Evolutionary conservation across 306 rosid species (phyloP), one percentile per base, ranked within the genome.

Genomic region (Chamaecrista fasciculata): DNA sequence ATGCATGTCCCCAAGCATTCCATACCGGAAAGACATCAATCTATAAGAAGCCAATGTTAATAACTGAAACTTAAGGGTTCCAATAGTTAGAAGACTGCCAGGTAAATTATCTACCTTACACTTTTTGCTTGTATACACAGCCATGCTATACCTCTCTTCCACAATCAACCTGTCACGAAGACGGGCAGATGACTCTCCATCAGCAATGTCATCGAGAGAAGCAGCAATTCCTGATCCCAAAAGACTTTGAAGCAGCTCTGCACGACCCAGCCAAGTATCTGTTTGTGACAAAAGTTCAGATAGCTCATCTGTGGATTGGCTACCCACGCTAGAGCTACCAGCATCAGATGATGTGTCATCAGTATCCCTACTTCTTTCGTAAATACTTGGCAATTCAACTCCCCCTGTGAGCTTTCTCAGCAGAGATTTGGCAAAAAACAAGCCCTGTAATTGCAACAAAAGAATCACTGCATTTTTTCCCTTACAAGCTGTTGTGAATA

Each of bases 1-100:
- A 79, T 49, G 98, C 98, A 79, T 88, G 97, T 48, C 97, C 98
- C 98, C 98, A 93, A 16, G 98, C 98, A 80, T 78, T 90, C 98
- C 98, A 93, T 55, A 93, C 98, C 9, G 98, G 98, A 80, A 93
- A 83, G 70, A 86, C 91, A 80, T 93, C 98, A 85, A 93, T 93
- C 98, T 93, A 87, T 52, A 67, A 62, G 70, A 91, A 49, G 62
- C 57, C 36, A 80, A 24, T 23, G 36, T 56, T 69, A 69, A 67
- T 62, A 59, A 70, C 59, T 69, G 75, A 28, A 65, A 66, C 47
- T 28, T 16, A 70, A 69, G 62, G 67, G 71, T 39, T 66, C 36
- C 20, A 48, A 11, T 62, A 69, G 76, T 74, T 25, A 64, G 42
- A 50, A 47, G 33, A 64, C 28, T 40, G 46, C 23, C 36, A 59